A percentile compares a stretch with the other conserved stretches of the same genome.
phyloP scores from a whole-genome alignment of 805 yeast genomes.

The Ascoidea asiatica region DNA sequence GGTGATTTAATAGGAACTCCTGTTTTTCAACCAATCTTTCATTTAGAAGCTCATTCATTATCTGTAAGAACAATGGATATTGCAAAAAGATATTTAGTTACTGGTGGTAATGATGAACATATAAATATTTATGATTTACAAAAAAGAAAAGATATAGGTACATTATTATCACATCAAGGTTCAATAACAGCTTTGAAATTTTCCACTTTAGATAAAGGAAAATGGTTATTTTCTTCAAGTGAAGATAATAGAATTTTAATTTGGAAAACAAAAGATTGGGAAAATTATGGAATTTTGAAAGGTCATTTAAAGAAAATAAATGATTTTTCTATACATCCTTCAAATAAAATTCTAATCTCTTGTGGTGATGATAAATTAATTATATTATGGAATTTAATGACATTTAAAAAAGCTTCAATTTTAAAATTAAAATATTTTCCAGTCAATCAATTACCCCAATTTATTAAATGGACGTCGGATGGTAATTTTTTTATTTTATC shows the following conservation, averaged over 20 bases:
- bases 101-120: slow-evolving; percentile 94
- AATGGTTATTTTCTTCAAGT: slow-evolving; percentile 84
- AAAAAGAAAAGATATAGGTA: slow-evolving; percentile 87
- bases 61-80: slow-evolving; percentile 78
- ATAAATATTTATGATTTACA: slow-evolving; percentile 89
- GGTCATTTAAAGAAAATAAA: slow-evolving; percentile 80
- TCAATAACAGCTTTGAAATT: slow-evolving; percentile 70
- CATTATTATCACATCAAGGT: slow-evolving; percentile 79
- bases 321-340: slow-evolving; percentile 80
- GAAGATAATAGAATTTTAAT: slow-evolving; percentile 83
- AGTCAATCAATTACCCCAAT: slow-evolving; percentile 54
- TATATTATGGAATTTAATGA: slow-evolving; percentile 92
- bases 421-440: slow-evolving; percentile 45
- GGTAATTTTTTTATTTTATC: slow-evolving; percentile 76
- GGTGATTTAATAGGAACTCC: slow-evolving; percentile 27
- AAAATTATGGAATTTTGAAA: slow-evolving; percentile 70
- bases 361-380: slow-evolving; percentile 78
- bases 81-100: slow-evolving; percentile 73
- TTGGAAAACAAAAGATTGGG: slow-evolving; percentile 98
- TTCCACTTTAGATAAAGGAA: slow-evolving; percentile 44
- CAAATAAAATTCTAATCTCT: slow-evolving; percentile 81
- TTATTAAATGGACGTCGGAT: slow-evolving; percentile 49
- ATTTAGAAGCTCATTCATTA: slow-evolving; percentile 86
- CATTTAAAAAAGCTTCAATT: slow-evolving; percentile 83
- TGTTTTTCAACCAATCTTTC: slow-evolving; percentile 85